Percentiles rank a stretch among this genome's conserved stretches.
Evolutionary conservation across 2,329 filamentous ascomycete genomes (phyloP).

Genomic region (Ascochyta fabae): DNA sequence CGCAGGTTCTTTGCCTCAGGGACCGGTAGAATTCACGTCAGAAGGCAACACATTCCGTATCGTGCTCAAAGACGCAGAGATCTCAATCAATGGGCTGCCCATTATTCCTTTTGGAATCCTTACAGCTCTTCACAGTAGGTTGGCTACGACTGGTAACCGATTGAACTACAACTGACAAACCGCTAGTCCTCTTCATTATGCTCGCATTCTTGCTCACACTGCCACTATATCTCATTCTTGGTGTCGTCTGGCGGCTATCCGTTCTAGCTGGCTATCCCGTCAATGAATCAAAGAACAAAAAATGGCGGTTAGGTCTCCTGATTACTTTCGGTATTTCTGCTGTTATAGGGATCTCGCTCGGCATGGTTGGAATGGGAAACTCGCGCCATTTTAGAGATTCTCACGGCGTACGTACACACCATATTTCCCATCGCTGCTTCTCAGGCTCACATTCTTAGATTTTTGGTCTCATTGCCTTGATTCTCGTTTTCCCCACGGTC

Average conservation of each 20-base stretch:
- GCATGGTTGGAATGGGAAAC: constrained; percentile 36
- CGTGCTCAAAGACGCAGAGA: constrained; percentile 20
- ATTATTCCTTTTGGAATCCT: constrained; percentile 27
- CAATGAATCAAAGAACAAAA: constrained; percentile 31
- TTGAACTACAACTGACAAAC: neutral
- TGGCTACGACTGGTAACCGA: no score
- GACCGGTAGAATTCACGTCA: constrained; percentile 30
- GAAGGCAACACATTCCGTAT: constrained; percentile 36
- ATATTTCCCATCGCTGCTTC: no score
- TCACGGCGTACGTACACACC: constrained; percentile 30
- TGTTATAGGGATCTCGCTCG: constrained; percentile 29
- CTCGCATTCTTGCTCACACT: constrained; percentile 36
- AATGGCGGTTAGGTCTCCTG: constrained; percentile 34
- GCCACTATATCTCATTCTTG: constrained; percentile 34
- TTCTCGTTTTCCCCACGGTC: constrained; percentile 30
- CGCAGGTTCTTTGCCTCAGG: constrained; percentile 27
- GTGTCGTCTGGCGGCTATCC: constrained; percentile 34
- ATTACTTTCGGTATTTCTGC: constrained; percentile 24
- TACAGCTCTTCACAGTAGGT: constrained; percentile 34
- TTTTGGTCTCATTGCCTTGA: constrained; percentile 30
- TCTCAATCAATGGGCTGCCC: constrained; percentile 32
- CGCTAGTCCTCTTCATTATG: constrained; percentile 26
- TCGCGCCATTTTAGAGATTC: constrained; percentile 31
- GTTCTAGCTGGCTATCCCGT: constrained; percentile 33
- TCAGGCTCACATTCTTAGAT: constrained; percentile 18